phyloP scores from a whole-genome alignment of 2,329 filamentous ascomycete species.

The Aureobasidium sp. region DNA sequence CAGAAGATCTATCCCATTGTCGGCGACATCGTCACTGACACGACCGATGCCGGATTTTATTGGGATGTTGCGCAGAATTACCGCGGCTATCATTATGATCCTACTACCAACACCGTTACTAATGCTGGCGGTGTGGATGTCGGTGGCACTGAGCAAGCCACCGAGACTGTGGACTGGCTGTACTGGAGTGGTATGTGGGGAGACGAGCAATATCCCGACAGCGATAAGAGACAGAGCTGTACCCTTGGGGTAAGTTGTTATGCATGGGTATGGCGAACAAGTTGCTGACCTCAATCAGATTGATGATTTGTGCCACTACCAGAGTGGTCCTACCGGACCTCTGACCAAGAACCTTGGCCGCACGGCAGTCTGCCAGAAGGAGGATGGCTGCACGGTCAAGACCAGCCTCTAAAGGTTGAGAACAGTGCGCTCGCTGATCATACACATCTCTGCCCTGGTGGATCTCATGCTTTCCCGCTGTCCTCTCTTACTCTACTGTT shows the following conservation, averaged over 20 bases:
- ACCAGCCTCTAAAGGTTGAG: not conserved
- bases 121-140: not conserved
- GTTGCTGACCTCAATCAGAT: not conserved
- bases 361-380: not conserved
- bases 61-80: conserved; percentile 11
- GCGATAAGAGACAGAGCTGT: conserved; percentile 5
- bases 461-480: too few relatives aligned
- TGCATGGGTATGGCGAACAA: not conserved
- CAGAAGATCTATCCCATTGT: not conserved
- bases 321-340: conserved; percentile 8
- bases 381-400: not conserved
- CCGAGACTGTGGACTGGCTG: conserved; percentile 3
- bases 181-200: conserved; percentile 9
- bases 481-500: not conserved
- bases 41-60: not conserved
- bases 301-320: conserved; percentile 10
- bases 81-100: not conserved
- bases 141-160: not conserved
- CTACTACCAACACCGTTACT: not conserved
- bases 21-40: conserved; percentile 6
- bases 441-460: not conserved
- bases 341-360: conserved; percentile 1
- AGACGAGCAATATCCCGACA: conserved; percentile 6
- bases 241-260: not conserved
- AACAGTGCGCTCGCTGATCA: not conserved